phyloP scores from a whole-genome alignment of 1,139 yeast species.

The Blastobotrys illinoisensis region DNA sequence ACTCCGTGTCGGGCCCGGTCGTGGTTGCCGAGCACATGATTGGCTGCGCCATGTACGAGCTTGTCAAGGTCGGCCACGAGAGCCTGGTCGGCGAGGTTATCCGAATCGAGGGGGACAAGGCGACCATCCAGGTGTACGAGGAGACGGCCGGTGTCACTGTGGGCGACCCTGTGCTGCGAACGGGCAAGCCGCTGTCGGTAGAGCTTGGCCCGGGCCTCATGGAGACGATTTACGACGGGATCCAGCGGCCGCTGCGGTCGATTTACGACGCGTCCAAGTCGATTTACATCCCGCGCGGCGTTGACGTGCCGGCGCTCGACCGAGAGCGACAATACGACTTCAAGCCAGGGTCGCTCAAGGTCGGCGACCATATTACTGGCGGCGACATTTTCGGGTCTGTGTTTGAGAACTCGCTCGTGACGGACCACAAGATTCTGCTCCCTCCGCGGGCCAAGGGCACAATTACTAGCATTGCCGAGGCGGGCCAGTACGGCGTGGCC shows the following conservation, averaged over 20 bases:
- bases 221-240: constrained; percentile 99
- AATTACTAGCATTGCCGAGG: constrained; percentile 77
- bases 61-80: constrained; percentile 94
- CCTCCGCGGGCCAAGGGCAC: constrained; percentile 99
- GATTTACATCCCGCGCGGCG: constrained; percentile 97
- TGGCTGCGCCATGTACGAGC: constrained; percentile 99
- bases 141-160: constrained; percentile 99
- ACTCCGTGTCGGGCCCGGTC: constrained; percentile 96
- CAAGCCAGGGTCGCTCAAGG: constrained; percentile 69
- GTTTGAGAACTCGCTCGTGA: constrained; percentile 85
- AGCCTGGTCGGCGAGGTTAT: constrained; percentile 96
- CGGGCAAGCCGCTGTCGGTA: constrained; percentile 96
- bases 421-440: constrained; percentile 86
- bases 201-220: constrained; percentile 98
- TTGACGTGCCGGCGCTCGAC: constrained; percentile 88
- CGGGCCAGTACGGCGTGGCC: constrained; percentile 87
- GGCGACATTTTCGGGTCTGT: constrained; percentile 96
- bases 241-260: constrained; percentile 95
- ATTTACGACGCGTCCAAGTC: constrained; percentile 82
- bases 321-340: constrained; percentile 82
- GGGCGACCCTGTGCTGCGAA: constrained; percentile 96
- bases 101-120: constrained; percentile 92
- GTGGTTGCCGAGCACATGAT: constrained; percentile 97
- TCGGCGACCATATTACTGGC: constrained; percentile 96
- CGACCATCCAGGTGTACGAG: constrained; percentile 97